Conservation (phyloP, 202 grass and related monocot species). For the Tripidium arundinaceum region DNA sequence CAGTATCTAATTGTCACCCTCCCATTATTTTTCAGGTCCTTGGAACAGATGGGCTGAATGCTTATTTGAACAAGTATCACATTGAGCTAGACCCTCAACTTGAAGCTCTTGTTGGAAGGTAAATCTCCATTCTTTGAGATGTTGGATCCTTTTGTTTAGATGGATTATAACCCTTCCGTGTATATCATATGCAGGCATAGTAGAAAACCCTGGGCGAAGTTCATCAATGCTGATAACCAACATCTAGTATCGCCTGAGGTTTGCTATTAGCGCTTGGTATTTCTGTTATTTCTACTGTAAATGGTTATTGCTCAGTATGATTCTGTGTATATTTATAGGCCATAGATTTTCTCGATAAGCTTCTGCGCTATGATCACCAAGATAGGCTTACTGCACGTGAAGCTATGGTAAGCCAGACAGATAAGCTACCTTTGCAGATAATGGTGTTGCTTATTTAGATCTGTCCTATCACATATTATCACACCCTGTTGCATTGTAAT, state of each 20-base stretch:
- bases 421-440: conserved; percentile 11
- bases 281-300: not conserved
- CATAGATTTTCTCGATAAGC: conserved; percentile 80
- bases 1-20: conserved; percentile 19
- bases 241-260: conserved; percentile 81
- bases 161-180: conserved; percentile 20
- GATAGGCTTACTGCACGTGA: conserved; percentile 70
- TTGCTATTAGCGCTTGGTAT: not conserved
- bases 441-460: conserved; percentile 9
- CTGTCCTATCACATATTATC: not conserved
- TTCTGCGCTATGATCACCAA: conserved; percentile 75
- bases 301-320: conserved; percentile 5
- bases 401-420: conserved; percentile 61
- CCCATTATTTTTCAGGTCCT: conserved; percentile 48
- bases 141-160: not conserved
- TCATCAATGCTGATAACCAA: conserved; percentile 77
- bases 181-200: conserved; percentile 48
- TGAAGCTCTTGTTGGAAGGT: conserved; percentile 79
- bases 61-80: conserved; percentile 69
- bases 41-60: conserved; percentile 65
- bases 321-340: conserved; percentile 41
- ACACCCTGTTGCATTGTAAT: not conserved
- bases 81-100: conserved; percentile 76
- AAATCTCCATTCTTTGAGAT: conserved; percentile 3
- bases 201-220: conserved; percentile 70